Conservation (phyloP, 805 yeast species). For the Schwanniomyces polymorphus region DNA sequence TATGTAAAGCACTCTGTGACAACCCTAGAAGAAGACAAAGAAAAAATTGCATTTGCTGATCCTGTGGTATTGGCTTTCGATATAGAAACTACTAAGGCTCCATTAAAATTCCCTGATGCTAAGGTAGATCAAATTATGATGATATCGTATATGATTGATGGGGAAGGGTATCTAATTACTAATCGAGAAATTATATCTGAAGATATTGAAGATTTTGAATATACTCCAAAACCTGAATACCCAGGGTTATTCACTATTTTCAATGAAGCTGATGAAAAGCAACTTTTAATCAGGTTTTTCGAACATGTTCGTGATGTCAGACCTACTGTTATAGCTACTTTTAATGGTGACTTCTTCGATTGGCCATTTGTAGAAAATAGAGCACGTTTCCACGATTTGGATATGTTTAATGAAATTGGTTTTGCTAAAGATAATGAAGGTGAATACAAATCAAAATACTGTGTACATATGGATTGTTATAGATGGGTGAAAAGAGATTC, state of each 20-base stretch:
- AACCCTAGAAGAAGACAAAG: conserved; percentile 57
- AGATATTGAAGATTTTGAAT: conserved; percentile 95
- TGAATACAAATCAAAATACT: conserved; percentile 88
- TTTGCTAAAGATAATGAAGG: conserved; percentile 87
- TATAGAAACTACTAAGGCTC: conserved; percentile 96
- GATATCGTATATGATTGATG: conserved; percentile 99
- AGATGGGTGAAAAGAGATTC: conserved; percentile 98
- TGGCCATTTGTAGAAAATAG: conserved; percentile 98
- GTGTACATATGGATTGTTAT: conserved; percentile 96
- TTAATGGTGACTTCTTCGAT: conserved; percentile 97
- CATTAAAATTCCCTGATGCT: conserved; percentile 93
- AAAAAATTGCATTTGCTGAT: conserved; percentile 91
- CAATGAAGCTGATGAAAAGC: conserved; percentile 85
- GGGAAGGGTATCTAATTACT: conserved; percentile 91
- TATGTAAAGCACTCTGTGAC: conserved; percentile 59
- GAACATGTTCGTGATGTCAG: conserved; percentile 84
- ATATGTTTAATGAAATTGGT: conserved; percentile 92
- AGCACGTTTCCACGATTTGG: conserved; percentile 77
- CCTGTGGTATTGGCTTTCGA: conserved; percentile 96
- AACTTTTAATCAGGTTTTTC: conserved; percentile 71
- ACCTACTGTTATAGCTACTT: conserved; percentile 97
- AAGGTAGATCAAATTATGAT: conserved; percentile 92
- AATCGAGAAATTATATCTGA: conserved; percentile 91
- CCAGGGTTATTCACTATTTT: conserved; percentile 88
- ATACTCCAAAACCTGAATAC: conserved; percentile 95